A percentile compares a stretch with the other conserved stretches of the same genome.
These are phyloP conservation scores for Jaapia argillacea DNA, from an alignment of 768 basidiomycete species.

Conservation along the genomic window DNA sequence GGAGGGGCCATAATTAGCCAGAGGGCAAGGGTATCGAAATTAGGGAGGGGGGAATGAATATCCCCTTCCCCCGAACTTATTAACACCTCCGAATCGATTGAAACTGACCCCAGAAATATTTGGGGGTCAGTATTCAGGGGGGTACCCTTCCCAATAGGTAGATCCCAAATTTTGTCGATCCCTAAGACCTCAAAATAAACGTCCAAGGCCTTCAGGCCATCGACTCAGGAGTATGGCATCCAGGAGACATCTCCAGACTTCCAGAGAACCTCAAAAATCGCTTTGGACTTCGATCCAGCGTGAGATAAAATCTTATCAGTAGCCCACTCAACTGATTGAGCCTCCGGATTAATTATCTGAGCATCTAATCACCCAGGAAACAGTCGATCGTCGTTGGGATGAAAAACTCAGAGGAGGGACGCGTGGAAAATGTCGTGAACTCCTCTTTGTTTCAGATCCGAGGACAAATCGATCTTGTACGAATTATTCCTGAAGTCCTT, in stretches of 20 bases:
- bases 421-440: conserved; percentile 15
- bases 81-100: background rate
- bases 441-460: conserved; percentile 8
- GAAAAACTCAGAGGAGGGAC: conserved; percentile 9
- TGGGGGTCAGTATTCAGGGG: background rate
- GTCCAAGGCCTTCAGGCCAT: conserved; percentile 12
- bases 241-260: conserved; percentile 20
- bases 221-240: conserved; percentile 18
- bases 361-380: conserved; percentile 11
- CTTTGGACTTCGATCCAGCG: conserved; percentile 10
- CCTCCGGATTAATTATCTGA: conserved; percentile 9
- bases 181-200: conserved; percentile 23
- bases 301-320: conserved; percentile 17
- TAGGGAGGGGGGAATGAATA: no score
- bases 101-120: background rate
- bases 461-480: conserved; percentile 13
- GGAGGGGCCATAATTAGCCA: no score
- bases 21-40: no score
- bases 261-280: conserved; percentile 18
- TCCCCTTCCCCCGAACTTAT: no score
- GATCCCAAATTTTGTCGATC: conserved; percentile 3
- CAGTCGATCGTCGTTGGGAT: conserved; percentile 11
- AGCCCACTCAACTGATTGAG: conserved; percentile 12
- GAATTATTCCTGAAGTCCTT: conserved; percentile 11
- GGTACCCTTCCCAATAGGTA: background rate